These are phyloP conservation scores for Dalbergia cultrata DNA, from an alignment of 306 rosid species.

Conservation along the genomic window DNA sequence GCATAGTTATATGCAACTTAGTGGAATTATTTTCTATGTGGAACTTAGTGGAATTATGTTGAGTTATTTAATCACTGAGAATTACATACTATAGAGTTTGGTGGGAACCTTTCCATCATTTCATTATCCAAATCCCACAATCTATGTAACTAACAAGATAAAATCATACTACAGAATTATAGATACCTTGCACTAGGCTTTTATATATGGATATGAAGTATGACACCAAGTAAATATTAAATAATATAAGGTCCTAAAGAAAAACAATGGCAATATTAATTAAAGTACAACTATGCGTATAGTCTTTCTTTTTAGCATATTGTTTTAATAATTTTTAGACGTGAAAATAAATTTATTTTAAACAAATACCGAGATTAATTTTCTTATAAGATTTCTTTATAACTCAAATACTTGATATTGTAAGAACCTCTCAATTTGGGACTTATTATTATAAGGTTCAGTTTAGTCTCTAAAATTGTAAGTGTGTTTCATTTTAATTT, in stretches of 20 bases:
- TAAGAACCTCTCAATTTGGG: no score
- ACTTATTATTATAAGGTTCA: no score
- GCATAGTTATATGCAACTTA: constrained; percentile 10
- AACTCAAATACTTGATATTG: no score
- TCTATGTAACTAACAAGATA: constrained; percentile 43
- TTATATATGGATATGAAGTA: not conserved
- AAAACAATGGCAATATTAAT: not conserved
- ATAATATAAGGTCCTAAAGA: not conserved
- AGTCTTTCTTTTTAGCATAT: no score
- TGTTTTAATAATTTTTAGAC: no score
- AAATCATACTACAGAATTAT: constrained; percentile 18
- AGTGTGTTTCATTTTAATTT: no score
- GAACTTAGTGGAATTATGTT: not conserved
- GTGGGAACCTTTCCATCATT: constrained; percentile 33
- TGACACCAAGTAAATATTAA: not conserved
- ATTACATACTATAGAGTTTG: constrained; percentile 21
- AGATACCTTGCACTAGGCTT: constrained; percentile 11
- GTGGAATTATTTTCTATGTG: not conserved
- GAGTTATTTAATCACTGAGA: constrained; percentile 5
- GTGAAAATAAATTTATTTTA: no score
- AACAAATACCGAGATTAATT: no score
- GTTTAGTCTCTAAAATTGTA: no score
- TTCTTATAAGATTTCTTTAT: no score
- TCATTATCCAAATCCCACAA: constrained; percentile 42
- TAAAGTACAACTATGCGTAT: no score